Evolutionary conservation across 148 eudicot species (phyloP).

Genomic region (Rhododendron simsii): DNA sequence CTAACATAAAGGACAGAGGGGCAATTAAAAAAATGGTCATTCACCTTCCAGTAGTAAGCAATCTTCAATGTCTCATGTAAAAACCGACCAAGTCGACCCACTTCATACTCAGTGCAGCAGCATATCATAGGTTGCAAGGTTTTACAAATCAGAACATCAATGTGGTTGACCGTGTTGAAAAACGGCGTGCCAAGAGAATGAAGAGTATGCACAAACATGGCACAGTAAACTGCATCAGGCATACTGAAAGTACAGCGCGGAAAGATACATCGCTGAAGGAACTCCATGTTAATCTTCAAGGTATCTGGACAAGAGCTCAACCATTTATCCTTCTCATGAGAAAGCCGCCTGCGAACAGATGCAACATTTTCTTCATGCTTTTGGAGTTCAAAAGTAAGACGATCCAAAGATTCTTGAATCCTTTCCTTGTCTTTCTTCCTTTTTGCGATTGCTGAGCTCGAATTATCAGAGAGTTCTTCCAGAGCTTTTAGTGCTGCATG

Average conservation of each 20-base stretch:
- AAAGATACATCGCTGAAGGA: slow-evolving; percentile 94
- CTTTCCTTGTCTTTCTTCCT: slow-evolving; percentile 97
- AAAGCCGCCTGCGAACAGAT: slow-evolving; percentile 79
- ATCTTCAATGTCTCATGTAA: slow-evolving; percentile 83
- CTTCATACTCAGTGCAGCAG: slow-evolving; percentile 99
- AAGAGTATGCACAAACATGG: slow-evolving; percentile 91
- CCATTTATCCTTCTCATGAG: slow-evolving; percentile 94
- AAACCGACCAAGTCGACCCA: slow-evolving; percentile 91
- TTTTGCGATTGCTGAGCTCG: slow-evolving; percentile 92
- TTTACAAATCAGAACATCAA: slow-evolving; percentile 94
- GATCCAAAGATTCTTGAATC: slow-evolving; percentile 91
- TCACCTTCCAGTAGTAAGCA: slow-evolving; percentile 95
- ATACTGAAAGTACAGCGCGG: slow-evolving; percentile 97
- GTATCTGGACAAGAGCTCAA: slow-evolving; percentile 96
- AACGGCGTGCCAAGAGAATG: slow-evolving; percentile 95
- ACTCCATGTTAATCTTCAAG: slow-evolving; percentile 94
- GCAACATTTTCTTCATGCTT: slow-evolving; percentile 85
- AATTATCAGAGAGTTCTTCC: slow-evolving; percentile 93
- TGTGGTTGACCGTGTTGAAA: slow-evolving; percentile 95
- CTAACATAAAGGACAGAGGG: not conserved
- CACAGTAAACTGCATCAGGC: slow-evolving; percentile 98
- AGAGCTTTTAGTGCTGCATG: slow-evolving; percentile 83
- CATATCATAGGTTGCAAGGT: slow-evolving; percentile 99
- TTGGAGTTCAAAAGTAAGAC: slow-evolving; percentile 68
- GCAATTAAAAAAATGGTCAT: not conserved